phyloP scores from a whole-genome alignment of 371 early-diverging fungal genomes.

The Coemansia sp. region DNA sequence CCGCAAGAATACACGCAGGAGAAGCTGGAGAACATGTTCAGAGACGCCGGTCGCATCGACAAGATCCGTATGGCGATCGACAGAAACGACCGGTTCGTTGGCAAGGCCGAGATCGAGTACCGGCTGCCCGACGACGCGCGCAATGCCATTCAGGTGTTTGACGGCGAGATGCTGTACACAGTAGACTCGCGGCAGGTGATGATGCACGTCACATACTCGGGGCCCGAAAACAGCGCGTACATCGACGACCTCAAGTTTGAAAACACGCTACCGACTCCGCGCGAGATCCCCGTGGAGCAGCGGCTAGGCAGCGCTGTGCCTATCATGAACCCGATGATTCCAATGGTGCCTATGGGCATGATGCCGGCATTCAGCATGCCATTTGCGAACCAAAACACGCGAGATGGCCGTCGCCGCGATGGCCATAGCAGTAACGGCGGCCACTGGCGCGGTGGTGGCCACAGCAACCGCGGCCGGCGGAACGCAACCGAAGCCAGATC shows the following conservation, averaged over 20 bases:
- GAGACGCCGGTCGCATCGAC: constrained; percentile 40
- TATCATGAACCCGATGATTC: constrained; percentile 3
- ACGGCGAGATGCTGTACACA: constrained; percentile 41
- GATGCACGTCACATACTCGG: constrained; percentile 33
- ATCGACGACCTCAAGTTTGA: constrained; percentile 30
- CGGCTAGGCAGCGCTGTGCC: constrained; percentile 13
- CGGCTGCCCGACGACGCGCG: constrained; percentile 43
- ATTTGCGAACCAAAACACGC: no score
- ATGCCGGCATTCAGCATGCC: not conserved
- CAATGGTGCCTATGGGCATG: constrained; percentile 2
- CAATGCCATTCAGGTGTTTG: constrained; percentile 45
- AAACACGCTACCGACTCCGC: constrained; percentile 25
- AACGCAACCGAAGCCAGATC: constrained; percentile 2
- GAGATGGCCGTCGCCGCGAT: not conserved
- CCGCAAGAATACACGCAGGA: constrained; percentile 32
- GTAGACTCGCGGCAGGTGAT: constrained; percentile 14
- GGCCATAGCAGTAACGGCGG: constrained; percentile 2
- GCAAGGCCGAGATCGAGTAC: constrained; percentile 41
- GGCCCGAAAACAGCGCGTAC: constrained; percentile 6
- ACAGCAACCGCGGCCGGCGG: constrained; percentile 3
- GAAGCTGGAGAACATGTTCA: constrained; percentile 31
- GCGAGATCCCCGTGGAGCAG: constrained; percentile 2
- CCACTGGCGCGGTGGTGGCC: constrained; percentile 4
- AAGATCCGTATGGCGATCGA: constrained; percentile 42
- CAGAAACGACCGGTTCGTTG: constrained; percentile 21